Evolutionary conservation across 2,329 filamentous ascomycete species (phyloP).

Genomic region (Calonectria naviculata): DNA sequence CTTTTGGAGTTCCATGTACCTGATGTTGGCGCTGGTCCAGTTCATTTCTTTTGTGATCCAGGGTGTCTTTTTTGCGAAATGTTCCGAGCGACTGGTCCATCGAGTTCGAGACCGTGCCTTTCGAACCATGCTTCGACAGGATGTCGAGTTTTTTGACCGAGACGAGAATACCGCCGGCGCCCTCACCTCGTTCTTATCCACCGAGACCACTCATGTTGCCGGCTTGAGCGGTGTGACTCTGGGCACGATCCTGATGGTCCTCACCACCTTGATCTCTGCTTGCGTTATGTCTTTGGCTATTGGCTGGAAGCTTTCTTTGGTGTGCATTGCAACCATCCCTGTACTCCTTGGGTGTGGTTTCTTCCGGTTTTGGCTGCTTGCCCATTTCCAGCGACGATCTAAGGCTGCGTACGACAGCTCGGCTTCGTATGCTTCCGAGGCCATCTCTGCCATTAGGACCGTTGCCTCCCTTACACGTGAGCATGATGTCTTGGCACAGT

Average conservation of each 20-base stretch:
- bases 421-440: slow-evolving; percentile 91
- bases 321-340: slow-evolving; percentile 83
- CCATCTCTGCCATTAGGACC: slow-evolving; percentile 92
- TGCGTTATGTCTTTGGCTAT: slow-evolving; percentile 77
- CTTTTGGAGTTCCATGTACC: slow-evolving; percentile 91
- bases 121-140: slow-evolving; percentile 88
- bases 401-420: slow-evolving; percentile 84
- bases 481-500: slow-evolving; percentile 79
- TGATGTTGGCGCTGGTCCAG: slow-evolving; percentile 82
- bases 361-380: slow-evolving; percentile 86
- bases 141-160: slow-evolving; percentile 90
- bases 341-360: slow-evolving; percentile 85
- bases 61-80: slow-evolving; percentile 82
- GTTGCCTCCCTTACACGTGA: slow-evolving; percentile 93
- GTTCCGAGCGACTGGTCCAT: slow-evolving; percentile 87
- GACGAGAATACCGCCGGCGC: slow-evolving; percentile 92
- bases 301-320: slow-evolving; percentile 89
- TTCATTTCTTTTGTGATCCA: slow-evolving; percentile 76
- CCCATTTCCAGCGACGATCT: slow-evolving; percentile 81
- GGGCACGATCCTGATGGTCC: slow-evolving; percentile 84
- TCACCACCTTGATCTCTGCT: slow-evolving; percentile 82
- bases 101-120: slow-evolving; percentile 87
- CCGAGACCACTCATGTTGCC: slow-evolving; percentile 88
- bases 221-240: slow-evolving; percentile 90
- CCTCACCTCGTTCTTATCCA: slow-evolving; percentile 88